These are phyloP conservation scores for Cephaloascus albidus DNA, from an alignment of 805 yeast genomes.

Conservation along the genomic window DNA sequence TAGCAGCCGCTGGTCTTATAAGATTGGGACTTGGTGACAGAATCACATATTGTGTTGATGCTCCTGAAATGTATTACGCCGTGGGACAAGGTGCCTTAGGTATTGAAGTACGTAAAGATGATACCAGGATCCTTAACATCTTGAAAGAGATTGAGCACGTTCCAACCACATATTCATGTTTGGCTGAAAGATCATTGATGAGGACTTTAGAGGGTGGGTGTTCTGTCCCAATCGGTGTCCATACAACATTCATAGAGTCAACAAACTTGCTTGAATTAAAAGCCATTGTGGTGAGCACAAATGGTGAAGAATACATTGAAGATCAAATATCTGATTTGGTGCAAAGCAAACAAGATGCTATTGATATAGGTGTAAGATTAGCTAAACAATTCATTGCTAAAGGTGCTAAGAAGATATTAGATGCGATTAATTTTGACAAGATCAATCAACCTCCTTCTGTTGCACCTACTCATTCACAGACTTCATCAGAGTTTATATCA, in stretches of 20 bases:
- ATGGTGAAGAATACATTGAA: conserved; percentile 66
- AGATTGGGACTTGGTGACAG: conserved; percentile 67
- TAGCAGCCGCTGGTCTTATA: conserved; percentile 88
- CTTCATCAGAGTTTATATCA: background rate
- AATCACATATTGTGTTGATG: conserved; percentile 62
- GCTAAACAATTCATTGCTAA: conserved; percentile 57
- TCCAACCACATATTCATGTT: conserved; percentile 63
- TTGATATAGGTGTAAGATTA: conserved; percentile 55
- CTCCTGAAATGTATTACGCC: conserved; percentile 84
- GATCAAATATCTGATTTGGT: conserved; percentile 32
- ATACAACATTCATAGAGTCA: conserved; percentile 38
- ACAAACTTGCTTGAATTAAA: conserved; percentile 41
- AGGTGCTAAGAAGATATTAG: conserved; percentile 82
- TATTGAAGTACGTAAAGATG: conserved; percentile 73
- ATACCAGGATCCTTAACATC: conserved; percentile 46
- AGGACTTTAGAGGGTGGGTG: conserved; percentile 94
- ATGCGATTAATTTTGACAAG: conserved; percentile 65
- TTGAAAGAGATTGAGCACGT: conserved; percentile 58
- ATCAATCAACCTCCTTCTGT: conserved; percentile 32
- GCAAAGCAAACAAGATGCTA: conserved; percentile 49
- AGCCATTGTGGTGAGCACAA: conserved; percentile 77
- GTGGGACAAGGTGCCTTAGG: conserved; percentile 99
- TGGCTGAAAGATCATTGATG: conserved; percentile 84
- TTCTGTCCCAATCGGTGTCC: conserved; percentile 93
- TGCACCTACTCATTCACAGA: background rate